Evolutionary conservation across 2,329 filamentous ascomycete species (phyloP), one percentile per base, ranked within the genome.

Genomic region (Monosporascus ibericus): DNA sequence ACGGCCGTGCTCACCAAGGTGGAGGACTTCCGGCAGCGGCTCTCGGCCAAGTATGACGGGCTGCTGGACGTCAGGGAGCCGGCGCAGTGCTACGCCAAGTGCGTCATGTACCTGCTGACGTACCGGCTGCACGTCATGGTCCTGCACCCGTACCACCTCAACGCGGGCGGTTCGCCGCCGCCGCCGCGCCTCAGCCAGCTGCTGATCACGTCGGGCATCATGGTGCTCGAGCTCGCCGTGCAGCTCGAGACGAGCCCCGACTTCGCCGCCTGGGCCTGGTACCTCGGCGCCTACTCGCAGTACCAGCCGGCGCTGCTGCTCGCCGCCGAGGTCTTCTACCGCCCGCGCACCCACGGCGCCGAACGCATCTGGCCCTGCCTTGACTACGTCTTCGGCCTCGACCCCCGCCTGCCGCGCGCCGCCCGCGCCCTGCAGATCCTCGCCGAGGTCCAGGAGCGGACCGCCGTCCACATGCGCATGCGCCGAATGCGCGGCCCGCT

Each of bases 251-350:
- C 69, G 5, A 70, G 71, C 51, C 65, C 63, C 0, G 53, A 63
- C 5, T 77, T 89, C 38, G 67, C 70, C 1, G 70, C 70, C 1
- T 91, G 86, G 86, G 69, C 74, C 2, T 91, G 88, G 88, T 90
- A 90, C 59, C 63, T 73, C 14, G 85, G 86, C 5, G 85, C 87
- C 6, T 80, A 87, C 57, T 84, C 88, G 55, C 87, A 90, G 64
- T 89, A 85, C 65, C 87, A 90, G 62, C 77, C 80, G 5, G 85
- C 86, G 0, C 74, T 91, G 34, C 74, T 91, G 1, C 72, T 92
- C 22, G 75, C 88, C 6, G 79, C 82, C 22, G 86, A 91, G 63
- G 70, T 89, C 4, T 86, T 83, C 63, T 77, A 78, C 47, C 75
- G 77, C 40, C 80, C 82, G 0, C 70, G 77, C 50, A 74, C 78